Base-by-base conservation (phyloP, 208 protist genomes). In the Leishmania mexicana region DNA sequence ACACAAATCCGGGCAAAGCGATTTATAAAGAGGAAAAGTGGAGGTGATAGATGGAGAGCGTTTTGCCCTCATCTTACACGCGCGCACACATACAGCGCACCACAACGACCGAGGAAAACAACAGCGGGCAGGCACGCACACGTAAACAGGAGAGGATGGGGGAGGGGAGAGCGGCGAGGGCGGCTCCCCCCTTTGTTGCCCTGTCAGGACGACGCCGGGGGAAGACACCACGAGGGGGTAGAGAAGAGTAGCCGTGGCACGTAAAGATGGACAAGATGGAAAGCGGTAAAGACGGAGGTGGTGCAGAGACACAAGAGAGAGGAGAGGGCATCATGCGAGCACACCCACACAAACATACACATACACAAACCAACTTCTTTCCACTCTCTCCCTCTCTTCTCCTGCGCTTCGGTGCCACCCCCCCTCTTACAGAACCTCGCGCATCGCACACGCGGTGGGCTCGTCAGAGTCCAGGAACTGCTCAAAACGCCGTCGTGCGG, bases 401-500 rank as follows among this genome's bases (percentile, higher is more conserved):
- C 45, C 15, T 31, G 31, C 65, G 42, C 42, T 19, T 58, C 2
- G 17, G 13, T 67, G 24, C 17, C 31, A 35, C 28, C 13, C 28
- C 28, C 13, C 28, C 31, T 8, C 19, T 64, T 82, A 98, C 53
- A 98, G 84, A 24, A 97, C 92, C 42, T 97, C 91, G 1, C 92
- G 85, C 95, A 98, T 98, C 42, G 87, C 90, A 60, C 87, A 81
- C 40, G 95, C 95, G 28, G 87, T 78, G 10, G 86, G 81, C n/a
- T 95, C 88, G 21, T 90, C 89, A 8, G 92, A 96, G 51, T 88
- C 83, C 11, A 98, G 88, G 80, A 97, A 98, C 38, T 83, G 65
- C 74, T 90, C 79, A 80, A 98, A 97, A 35, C 85, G 79, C 1
- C 79, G 81, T 10, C 89, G 84, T 10, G 89, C 93, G 19, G 90